Evolutionary conservation across 2,329 filamentous ascomycete species (phyloP).

Genomic region (Leptographium flavum): DNA sequence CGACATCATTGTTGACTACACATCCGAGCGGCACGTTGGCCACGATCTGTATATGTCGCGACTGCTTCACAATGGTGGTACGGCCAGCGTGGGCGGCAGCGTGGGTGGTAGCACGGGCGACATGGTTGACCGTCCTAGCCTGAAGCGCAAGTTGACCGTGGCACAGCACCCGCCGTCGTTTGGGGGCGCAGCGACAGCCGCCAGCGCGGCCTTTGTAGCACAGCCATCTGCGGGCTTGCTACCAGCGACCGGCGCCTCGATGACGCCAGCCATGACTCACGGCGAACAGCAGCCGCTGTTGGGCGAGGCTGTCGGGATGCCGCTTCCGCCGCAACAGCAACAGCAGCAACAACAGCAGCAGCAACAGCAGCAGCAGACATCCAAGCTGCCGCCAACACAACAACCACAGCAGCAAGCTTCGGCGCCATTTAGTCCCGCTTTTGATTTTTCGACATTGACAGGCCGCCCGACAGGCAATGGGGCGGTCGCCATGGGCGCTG

Average conservation of each 20-base stretch:
- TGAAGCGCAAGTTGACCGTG: slow-evolving; percentile 1
- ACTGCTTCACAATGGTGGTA: too few species aligned
- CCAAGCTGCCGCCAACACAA: too few species aligned
- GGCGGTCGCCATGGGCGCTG: not conserved
- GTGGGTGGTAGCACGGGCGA: not conserved
- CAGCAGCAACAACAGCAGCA: slow-evolving; percentile 13
- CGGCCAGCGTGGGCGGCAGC: not conserved
- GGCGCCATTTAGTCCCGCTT: slow-evolving; percentile 12
- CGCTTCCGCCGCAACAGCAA: slow-evolving; percentile 3
- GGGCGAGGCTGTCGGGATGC: not conserved
- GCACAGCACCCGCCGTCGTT: not conserved
- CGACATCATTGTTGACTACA: slow-evolving; percentile 49
- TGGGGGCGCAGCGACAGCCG: not conserved
- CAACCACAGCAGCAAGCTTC: not conserved
- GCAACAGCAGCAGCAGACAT: slow-evolving; percentile 16
- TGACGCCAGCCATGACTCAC: not conserved
- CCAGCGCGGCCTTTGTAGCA: not conserved
- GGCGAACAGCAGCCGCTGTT: not conserved
- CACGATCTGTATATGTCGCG: slow-evolving; percentile 31
- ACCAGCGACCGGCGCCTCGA: not conserved
- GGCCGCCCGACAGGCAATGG: not conserved
- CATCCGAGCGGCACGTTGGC: slow-evolving; percentile 38
- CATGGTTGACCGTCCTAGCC: not conserved
- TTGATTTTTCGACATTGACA: slow-evolving; percentile 10
- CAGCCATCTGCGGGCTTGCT: not conserved